A percentile compares a stretch with the other conserved stretches of the same genome.
Conservation (phyloP, 2,329 filamentous ascomycete genomes). For the Pyrenophora tritici-repentis region DNA sequence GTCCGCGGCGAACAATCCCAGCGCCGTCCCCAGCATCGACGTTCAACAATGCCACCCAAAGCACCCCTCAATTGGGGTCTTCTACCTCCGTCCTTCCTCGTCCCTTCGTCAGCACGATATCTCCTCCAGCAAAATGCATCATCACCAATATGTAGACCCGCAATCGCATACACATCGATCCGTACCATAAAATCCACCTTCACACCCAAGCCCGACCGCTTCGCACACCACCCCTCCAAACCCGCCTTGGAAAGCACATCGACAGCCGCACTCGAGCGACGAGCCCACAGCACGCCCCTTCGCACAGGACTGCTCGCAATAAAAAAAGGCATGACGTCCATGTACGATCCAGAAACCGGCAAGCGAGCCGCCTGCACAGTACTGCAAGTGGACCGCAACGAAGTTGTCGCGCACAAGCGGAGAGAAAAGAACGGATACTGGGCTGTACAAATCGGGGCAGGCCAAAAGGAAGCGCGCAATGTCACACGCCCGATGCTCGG, state of each 20-base stretch:
- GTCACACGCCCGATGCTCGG: constrained; percentile 82
- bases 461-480: constrained; percentile 74
- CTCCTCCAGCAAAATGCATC: constrained; percentile 26
- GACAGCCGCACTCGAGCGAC: constrained; percentile 64
- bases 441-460: constrained; percentile 87
- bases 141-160: constrained; percentile 11
- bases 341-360: constrained; percentile 78
- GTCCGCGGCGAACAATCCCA: constrained; percentile 22
- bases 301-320: constrained; percentile 82
- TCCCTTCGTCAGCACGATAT: constrained; percentile 35
- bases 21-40: constrained; percentile 12
- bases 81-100: constrained; percentile 33
- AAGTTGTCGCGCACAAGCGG: constrained; percentile 88
- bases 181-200: constrained; percentile 62
- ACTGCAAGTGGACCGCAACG: constrained; percentile 88
- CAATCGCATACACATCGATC: constrained; percentile 30
- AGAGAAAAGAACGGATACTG: constrained; percentile 82
- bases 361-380: constrained; percentile 85
- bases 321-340: constrained; percentile 95
- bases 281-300: constrained; percentile 61
- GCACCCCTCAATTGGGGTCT: constrained; percentile 42
- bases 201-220: constrained; percentile 56
- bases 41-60: constrained; percentile 41
- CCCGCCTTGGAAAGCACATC: constrained; percentile 60
- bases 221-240: constrained; percentile 58